phyloP scores from a whole-genome alignment of 306 rosid genomes.

The Hippophae gyantsensis region DNA sequence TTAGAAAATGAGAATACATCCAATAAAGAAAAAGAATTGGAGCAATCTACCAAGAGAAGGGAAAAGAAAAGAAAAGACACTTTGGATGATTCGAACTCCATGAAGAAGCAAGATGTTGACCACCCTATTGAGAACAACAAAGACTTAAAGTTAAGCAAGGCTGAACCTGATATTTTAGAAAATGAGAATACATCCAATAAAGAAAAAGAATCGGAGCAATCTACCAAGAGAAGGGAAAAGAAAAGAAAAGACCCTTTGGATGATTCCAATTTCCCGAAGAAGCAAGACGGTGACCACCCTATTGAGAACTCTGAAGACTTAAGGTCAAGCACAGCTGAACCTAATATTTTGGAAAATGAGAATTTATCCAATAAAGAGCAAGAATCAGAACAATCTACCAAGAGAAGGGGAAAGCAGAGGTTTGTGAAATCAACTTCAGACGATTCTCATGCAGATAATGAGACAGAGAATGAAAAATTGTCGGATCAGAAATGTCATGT shows the following conservation, averaged over 20 bases:
- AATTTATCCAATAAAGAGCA: constrained; percentile 26
- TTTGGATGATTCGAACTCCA: no score
- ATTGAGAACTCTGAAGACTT: constrained; percentile 30
- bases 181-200: constrained; percentile 25
- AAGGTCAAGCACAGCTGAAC: constrained; percentile 33
- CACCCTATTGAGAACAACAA: neutral
- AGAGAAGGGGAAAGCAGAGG: constrained; percentile 29
- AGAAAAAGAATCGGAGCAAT: constrained; percentile 30
- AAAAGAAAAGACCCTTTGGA: constrained; percentile 24
- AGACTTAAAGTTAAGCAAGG: constrained; percentile 23
- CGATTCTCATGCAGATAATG: constrained; percentile 27
- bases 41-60: no score
- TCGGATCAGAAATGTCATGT: constrained; percentile 30
- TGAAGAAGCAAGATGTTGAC: no score
- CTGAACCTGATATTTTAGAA: constrained; percentile 38
- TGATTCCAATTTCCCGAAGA: constrained; percentile 33
- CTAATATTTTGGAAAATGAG: constrained; percentile 31
- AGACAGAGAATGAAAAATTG: constrained; percentile 28
- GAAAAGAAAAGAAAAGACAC: no score
- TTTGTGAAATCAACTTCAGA: constrained; percentile 30
- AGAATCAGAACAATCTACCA: constrained; percentile 28
- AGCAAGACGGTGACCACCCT: constrained; percentile 35
- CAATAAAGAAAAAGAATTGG: no score
- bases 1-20: no score
- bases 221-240: constrained; percentile 26